A percentile compares a stretch with the other conserved stretches of the same genome.
These are phyloP conservation scores for Suhomyces ambrosiae DNA, from an alignment of 1,139 yeast genomes.

Conservation along the genomic window DNA sequence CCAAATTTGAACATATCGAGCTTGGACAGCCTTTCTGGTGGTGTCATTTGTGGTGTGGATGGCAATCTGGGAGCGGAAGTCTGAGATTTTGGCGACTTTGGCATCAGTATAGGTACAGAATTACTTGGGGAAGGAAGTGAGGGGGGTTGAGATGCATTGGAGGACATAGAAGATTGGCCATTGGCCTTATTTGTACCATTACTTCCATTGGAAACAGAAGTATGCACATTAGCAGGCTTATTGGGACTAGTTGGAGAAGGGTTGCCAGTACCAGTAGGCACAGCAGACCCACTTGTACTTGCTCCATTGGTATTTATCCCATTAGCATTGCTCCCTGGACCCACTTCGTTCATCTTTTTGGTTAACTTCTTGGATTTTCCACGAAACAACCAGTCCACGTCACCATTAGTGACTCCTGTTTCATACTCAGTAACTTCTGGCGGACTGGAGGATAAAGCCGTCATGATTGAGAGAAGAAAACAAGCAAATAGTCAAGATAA, in stretches of 20 bases:
- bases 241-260: background rate
- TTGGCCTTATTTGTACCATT: background rate
- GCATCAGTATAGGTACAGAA: constrained; percentile 11
- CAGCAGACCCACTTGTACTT: background rate
- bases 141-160: background rate
- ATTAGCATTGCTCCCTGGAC: background rate
- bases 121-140: constrained; percentile 1
- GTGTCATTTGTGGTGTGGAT: constrained; percentile 4
- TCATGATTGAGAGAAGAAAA: constrained; percentile 1
- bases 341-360: constrained; percentile 35
- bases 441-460: constrained; percentile 7
- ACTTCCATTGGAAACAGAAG: too few species aligned
- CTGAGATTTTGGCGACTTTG: constrained; percentile 1
- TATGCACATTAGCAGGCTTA: background rate
- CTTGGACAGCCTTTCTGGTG: constrained; percentile 20
- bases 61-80: constrained; percentile 5
- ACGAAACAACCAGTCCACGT: constrained; percentile 75
- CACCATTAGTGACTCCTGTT: constrained; percentile 67
- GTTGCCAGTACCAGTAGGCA: background rate
- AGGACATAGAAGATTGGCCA: background rate
- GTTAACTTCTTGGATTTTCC: constrained; percentile 62
- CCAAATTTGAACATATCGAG: constrained; percentile 31
- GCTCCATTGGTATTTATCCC: background rate
- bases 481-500: background rate
- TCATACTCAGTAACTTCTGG: constrained; percentile 22